Conservation (phyloP, 306 rosid species). For the Castanea mollissima region DNA sequence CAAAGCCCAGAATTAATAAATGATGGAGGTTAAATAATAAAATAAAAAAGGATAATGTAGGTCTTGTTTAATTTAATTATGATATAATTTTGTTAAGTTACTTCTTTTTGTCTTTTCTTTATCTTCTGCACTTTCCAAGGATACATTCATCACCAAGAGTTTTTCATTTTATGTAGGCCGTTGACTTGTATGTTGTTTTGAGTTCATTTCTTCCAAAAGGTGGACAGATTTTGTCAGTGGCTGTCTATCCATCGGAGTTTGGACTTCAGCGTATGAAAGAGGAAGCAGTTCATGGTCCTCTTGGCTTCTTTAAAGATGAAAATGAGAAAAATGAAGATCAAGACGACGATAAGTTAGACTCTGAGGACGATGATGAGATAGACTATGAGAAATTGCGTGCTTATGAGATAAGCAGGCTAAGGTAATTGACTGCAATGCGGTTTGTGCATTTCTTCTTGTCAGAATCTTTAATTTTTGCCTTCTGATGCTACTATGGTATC, state of each 20-base stretch:
- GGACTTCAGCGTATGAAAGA: conserved; percentile 85
- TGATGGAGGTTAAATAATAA: not conserved
- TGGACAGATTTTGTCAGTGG: conserved; percentile 68
- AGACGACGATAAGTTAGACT: conserved; percentile 1
- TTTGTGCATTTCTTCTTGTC: not conserved
- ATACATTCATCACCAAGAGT: too few species aligned
- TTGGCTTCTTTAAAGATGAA: conserved; percentile 56
- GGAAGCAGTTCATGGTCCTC: conserved; percentile 69
- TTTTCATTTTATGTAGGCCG: too few species aligned
- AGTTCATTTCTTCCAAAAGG: conserved; percentile 63
- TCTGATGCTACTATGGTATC: not conserved
- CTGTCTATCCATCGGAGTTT: conserved; percentile 88
- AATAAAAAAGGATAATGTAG: not conserved
- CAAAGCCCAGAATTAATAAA: not conserved
- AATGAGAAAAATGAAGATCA: conserved; percentile 40
- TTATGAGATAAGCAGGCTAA: conserved; percentile 74
- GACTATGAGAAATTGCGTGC: conserved; percentile 69
- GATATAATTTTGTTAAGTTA: conserved; percentile 7
- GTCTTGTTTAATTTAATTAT: not conserved
- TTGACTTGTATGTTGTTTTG: conserved; percentile 42
- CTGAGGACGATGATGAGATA: conserved; percentile 33
- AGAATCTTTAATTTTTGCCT: not conserved
- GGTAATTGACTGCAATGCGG: conserved; percentile 34
- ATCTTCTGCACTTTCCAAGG: too few species aligned
- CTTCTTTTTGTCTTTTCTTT: conserved; percentile 11